Percentiles rank a stretch among this genome's conserved stretches.
phyloP scores from a whole-genome alignment of 495 filamentous ascomycete species.

The Aspergillus cristatus region DNA sequence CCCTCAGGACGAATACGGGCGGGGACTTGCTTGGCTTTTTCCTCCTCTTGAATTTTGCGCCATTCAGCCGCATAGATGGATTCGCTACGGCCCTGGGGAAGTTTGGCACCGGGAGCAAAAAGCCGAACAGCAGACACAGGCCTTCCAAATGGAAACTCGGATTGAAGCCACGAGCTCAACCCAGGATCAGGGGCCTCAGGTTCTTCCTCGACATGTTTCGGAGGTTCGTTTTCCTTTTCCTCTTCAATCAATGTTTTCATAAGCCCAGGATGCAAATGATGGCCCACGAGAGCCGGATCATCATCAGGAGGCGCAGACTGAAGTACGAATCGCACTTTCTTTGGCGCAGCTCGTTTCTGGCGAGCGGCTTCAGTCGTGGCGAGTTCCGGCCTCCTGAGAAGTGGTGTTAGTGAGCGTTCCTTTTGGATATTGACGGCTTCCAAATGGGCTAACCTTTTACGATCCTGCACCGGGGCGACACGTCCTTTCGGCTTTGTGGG shows the following conservation, averaged over 20 bases:
- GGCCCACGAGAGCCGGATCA: too few relatives aligned
- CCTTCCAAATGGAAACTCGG: slow-evolving; percentile 14
- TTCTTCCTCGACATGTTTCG: slow-evolving; percentile 7
- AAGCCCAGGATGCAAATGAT: too few relatives aligned
- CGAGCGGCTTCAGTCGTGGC: too few relatives aligned
- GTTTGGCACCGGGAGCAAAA: slow-evolving; percentile 13
- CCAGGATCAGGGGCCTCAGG: slow-evolving; percentile 13
- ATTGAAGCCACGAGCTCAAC: slow-evolving; percentile 6
- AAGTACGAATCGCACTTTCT: too few relatives aligned
- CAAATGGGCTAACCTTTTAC: too few relatives aligned
- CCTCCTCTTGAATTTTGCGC: slow-evolving; percentile 13
- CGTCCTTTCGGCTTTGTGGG: too few relatives aligned
- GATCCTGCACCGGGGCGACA: too few relatives aligned
- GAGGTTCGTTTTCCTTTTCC: slow-evolving; percentile 8
- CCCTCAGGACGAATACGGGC: slow-evolving; percentile 17
- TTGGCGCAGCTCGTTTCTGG: too few relatives aligned
- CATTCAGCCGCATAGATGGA: slow-evolving; percentile 25
- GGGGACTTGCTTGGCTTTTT: slow-evolving; percentile 8
- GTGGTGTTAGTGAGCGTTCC: too few relatives aligned
- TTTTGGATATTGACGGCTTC: too few relatives aligned
- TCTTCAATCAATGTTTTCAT: not conserved
- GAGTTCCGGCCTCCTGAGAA: too few relatives aligned
- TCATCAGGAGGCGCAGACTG: too few relatives aligned
- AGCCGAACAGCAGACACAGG: slow-evolving; percentile 32
- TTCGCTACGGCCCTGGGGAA: slow-evolving; percentile 24